These are phyloP conservation scores for Barnettozyma salicaria DNA, from an alignment of 805 yeast genomes.

Conservation along the genomic window DNA sequence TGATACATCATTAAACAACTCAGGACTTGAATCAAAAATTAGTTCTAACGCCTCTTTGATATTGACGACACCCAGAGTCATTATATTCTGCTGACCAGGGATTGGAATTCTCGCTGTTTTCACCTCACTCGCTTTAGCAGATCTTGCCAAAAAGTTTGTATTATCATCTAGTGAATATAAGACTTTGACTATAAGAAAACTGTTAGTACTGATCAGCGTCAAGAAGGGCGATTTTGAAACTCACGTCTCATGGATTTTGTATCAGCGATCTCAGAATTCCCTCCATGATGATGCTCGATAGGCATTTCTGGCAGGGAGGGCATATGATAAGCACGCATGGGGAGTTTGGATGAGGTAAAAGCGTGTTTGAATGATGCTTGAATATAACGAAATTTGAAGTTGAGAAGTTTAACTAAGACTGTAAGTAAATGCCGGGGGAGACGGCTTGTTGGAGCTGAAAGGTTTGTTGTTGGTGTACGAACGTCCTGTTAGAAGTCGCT, in stretches of 20 bases:
- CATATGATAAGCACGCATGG: conserved; percentile 27
- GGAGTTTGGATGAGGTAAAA: neutral
- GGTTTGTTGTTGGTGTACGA: too few species aligned
- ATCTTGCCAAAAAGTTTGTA: conserved; percentile 39
- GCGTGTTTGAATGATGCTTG: neutral
- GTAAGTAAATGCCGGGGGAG: too few species aligned
- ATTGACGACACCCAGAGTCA: conserved; percentile 37
- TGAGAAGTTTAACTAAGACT: neutral
- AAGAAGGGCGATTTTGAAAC: conserved; percentile 4
- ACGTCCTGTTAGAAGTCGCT: too few species aligned
- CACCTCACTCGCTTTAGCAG: conserved; percentile 31
- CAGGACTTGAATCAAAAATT: conserved; percentile 41
- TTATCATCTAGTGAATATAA: conserved; percentile 38
- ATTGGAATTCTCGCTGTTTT: conserved; percentile 39
- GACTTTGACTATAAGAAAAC: conserved; percentile 26
- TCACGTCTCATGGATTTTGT: conserved; percentile 21
- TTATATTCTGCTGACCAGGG: conserved; percentile 37
- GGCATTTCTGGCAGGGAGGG: conserved; percentile 29
- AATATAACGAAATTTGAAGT: too few species aligned
- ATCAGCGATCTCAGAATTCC: conserved; percentile 12
- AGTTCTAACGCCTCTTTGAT: conserved; percentile 42
- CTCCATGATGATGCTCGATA: conserved; percentile 13
- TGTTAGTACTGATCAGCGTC: conserved; percentile 3
- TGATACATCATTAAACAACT: conserved; percentile 32
- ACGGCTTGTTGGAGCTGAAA: too few species aligned